Evolutionary conservation across 2,329 filamentous ascomycete species (phyloP), one percentile per base, ranked within the genome.

Genomic region (Trichoderma aggressivum): DNA sequence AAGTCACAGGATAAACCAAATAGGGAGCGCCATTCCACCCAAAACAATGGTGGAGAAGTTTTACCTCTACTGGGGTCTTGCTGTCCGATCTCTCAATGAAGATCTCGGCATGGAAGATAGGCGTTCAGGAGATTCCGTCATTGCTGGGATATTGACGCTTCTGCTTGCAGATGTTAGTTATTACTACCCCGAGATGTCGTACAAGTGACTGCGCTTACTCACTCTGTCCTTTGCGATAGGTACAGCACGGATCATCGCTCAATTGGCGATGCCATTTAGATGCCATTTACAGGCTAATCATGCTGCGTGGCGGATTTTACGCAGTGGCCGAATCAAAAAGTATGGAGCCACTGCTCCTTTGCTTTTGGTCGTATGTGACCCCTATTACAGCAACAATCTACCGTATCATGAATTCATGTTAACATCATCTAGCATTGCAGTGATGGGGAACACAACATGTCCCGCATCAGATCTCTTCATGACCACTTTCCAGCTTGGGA

Each of bases 261-360:
- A 53, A 64, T 36, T 64, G 62, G 62, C n/a, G 62, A 64, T 64
- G 62, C 62, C 62, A 64, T n/a, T 34, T 64, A 55, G 43, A 53
- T 18, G 62, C 62, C 16, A 64, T 55, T 34, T 55, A 64, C 5
- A 64, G 18, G 18, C 18, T 64, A 47, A 53, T 64, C 8, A 55
- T 24, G 43, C 3, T 36, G n/a, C 62, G 62, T 5, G 62, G 62
- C 43, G 62, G 62, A 26, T 53, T 64, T n/a, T n/a, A 64, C 16
- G n/a, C 10, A 7, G 43, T 55, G 1, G 14, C n/a, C 18, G 47
- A 18, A 18, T 64, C 43, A 36, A 64, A 5, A 26, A 64, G 62
- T 10, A 64, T 53, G 43, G 11, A 55, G 14, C 62, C 62, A n/a
- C 26, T 64, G n/a, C 30, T 64, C 11, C 43, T 64, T 26, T 64